These are phyloP conservation scores for Aquilaria agallochum DNA, from an alignment of 441 rosid genomes.

Conservation along the genomic window DNA sequence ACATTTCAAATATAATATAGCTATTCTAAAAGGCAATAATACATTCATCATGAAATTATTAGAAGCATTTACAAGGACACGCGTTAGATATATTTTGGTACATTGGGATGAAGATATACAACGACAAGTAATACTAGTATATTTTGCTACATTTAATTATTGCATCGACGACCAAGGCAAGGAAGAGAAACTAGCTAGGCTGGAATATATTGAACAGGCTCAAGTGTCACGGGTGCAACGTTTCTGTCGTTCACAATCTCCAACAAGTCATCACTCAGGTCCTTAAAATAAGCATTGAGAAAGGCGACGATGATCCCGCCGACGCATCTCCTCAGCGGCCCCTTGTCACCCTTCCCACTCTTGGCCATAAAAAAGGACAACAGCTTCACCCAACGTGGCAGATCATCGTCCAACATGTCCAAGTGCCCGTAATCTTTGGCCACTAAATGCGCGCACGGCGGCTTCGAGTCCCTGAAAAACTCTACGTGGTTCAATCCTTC, in stretches of 20 bases:
- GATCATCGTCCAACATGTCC: conserved; percentile 45
- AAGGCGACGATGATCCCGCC: conserved; percentile 49
- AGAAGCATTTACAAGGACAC: too few relatives aligned
- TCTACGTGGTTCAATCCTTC: conserved; percentile 34
- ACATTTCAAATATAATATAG: too few relatives aligned
- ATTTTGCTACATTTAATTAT: too few relatives aligned
- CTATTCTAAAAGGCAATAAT: too few relatives aligned
- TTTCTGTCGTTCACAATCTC: conserved; percentile 24
- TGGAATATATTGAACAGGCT: conserved; percentile 10
- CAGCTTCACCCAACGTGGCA: conserved; percentile 14
- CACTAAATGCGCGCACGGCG: conserved; percentile 39
- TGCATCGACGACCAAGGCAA: too few relatives aligned
- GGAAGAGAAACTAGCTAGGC: too few relatives aligned
- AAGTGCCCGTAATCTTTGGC: conserved; percentile 42
- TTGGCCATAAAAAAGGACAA: conserved; percentile 21
- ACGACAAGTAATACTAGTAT: too few relatives aligned
- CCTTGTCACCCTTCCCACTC: conserved; percentile 27
- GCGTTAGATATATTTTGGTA: too few relatives aligned
- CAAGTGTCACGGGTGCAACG: conserved; percentile 32
- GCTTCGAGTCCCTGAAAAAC: conserved; percentile 41
- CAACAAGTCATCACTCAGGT: conserved; percentile 21
- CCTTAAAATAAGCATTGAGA: conserved; percentile 25
- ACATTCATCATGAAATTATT: too few relatives aligned
- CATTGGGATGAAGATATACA: too few relatives aligned
- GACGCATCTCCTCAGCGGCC: conserved; percentile 35